These are phyloP conservation scores for Paecilomyces dactylethromorphus DNA, from an alignment of 2,329 filamentous ascomycete species.

Conservation along the genomic window DNA sequence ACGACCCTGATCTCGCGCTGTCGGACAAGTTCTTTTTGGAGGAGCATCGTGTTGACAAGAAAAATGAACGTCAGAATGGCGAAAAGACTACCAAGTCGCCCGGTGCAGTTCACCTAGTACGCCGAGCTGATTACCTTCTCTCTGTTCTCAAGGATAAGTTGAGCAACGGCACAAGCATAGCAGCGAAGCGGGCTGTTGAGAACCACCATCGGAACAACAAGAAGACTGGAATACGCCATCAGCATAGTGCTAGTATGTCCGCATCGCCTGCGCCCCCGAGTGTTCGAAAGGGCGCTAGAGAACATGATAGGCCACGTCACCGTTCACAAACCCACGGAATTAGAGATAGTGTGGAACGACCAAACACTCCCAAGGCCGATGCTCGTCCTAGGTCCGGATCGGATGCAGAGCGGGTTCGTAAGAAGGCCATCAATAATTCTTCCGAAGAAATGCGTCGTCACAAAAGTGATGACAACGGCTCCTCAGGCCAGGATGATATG, in stretches of 20 bases:
- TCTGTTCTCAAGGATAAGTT: slow-evolving; percentile 90
- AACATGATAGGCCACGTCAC: slow-evolving; percentile 35
- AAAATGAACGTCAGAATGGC: slow-evolving; percentile 72
- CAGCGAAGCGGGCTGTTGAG: slow-evolving; percentile 72
- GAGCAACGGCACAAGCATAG: slow-evolving; percentile 54
- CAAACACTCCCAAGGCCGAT: slow-evolving; percentile 36
- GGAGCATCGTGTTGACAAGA: slow-evolving; percentile 96
- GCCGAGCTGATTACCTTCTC: slow-evolving; percentile 87
- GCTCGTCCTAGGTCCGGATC: slow-evolving; percentile 28
- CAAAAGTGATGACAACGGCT: slow-evolving; percentile 31
- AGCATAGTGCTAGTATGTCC: slow-evolving; percentile 33
- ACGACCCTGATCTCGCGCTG: slow-evolving; percentile 81
- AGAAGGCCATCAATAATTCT: slow-evolving; percentile 25
- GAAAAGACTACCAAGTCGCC: slow-evolving; percentile 66
- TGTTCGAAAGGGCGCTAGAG: slow-evolving; percentile 35
- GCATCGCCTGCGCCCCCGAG: slow-evolving; percentile 40
- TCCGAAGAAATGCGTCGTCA: slow-evolving; percentile 29
- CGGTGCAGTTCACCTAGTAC: slow-evolving; percentile 93
- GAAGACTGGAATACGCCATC: slow-evolving; percentile 44
- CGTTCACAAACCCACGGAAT: slow-evolving; percentile 34
- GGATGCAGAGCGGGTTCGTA: slow-evolving; percentile 25
- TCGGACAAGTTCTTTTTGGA: slow-evolving; percentile 91
- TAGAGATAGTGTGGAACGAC: slow-evolving; percentile 37
- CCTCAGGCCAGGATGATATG: slow-evolving; percentile 30
- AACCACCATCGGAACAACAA: slow-evolving; percentile 96